Evolutionary conservation across 805 yeast species (phyloP), one percentile per base, ranked within the genome.

Genomic region (Cyberlindnera xylosilytica): DNA sequence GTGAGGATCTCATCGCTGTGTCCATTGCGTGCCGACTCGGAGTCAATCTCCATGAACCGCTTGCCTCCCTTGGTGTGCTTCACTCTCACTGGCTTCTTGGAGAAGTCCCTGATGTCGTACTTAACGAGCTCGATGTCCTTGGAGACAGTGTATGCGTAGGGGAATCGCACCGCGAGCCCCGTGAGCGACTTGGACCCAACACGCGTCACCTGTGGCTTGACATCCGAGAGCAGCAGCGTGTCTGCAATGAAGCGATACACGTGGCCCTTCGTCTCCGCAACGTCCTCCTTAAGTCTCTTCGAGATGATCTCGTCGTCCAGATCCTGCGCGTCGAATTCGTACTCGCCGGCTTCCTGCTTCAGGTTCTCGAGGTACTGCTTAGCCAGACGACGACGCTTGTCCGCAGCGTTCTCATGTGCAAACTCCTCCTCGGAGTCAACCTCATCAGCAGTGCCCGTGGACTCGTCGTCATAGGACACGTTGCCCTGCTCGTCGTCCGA

Each of bases 331-430:
- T 89, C 96, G 55, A 87, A 90, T 38, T 74, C 71, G 33, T 64
- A 64, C 2, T 61, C 66, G 20, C 68, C 74, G 16, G 72, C 74
- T 47, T 83, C 87, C 4, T 69, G 65, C 60, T 85, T 79, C 56
- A 93, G 66, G 57, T 84, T 85, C 35, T 83, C 89, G 49, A 93
- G 69, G 63, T 93, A 93, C 63, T 90, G 93, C 63, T 89, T 89
- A 15, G 98, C 98, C 46, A 93, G 72, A 58, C 98, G 73, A 65
- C 99, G 78, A 64, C 99, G 79, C 64, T 87, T 89, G 58, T 93
- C 99, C 0, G 96, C 95, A 8, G 90, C 95, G 36, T 79, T 78
- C 63, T 91, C 98, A 15, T 72, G 73, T 13, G 69, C 78, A 50
- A 80, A 78, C 52, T 83, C 95, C 51, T 82, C 93, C 24, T 83